phyloP scores from a whole-genome alignment of 352 stramenopile species.

The Phytopythium litorale region DNA sequence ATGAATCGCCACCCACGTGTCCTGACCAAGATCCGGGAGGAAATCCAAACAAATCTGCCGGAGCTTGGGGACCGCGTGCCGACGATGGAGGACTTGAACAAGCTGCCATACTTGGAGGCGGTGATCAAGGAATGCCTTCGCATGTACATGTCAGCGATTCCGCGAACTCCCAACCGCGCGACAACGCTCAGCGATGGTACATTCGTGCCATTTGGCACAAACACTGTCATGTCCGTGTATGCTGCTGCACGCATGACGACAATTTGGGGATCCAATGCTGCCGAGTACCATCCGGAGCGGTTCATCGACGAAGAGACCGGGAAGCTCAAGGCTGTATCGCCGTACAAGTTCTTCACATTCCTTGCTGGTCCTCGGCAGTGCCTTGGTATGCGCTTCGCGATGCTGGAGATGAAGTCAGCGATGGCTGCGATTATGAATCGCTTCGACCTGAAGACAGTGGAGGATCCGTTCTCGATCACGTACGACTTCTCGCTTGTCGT shows the following conservation, averaged over 20 bases:
- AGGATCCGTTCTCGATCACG: conserved; percentile 27
- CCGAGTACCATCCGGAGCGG: conserved; percentile 41
- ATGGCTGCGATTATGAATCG: conserved; percentile 32
- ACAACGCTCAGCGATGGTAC: conserved; percentile 68
- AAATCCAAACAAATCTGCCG: conserved; percentile 40
- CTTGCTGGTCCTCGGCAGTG: conserved; percentile 44
- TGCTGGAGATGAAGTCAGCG: conserved; percentile 47
- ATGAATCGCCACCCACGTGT: conserved; percentile 63
- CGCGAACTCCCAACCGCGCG: conserved; percentile 30
- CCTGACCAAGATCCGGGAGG: conserved; percentile 33
- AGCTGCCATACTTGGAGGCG: conserved; percentile 51
- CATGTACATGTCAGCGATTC: conserved; percentile 43
- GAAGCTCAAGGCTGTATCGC: conserved; percentile 31
- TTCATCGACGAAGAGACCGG: conserved; percentile 40
- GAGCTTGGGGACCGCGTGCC: conserved; percentile 16
- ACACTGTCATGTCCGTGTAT: conserved; percentile 47
- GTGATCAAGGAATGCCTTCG: conserved; percentile 60
- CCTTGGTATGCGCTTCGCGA: conserved; percentile 45
- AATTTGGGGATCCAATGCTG: conserved; percentile 50
- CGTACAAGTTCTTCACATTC: conserved; percentile 59
- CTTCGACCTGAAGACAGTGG: conserved; percentile 28
- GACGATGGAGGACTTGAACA: conserved; percentile 38
- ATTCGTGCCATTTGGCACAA: conserved; percentile 45
- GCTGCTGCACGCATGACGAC: conserved; percentile 37
- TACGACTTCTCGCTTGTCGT: conserved; percentile 34